Percentiles rank a stretch among this genome's conserved stretches.
Conservation (phyloP, 768 basidiomycete species). For the Gelatoporia subvermispora region DNA sequence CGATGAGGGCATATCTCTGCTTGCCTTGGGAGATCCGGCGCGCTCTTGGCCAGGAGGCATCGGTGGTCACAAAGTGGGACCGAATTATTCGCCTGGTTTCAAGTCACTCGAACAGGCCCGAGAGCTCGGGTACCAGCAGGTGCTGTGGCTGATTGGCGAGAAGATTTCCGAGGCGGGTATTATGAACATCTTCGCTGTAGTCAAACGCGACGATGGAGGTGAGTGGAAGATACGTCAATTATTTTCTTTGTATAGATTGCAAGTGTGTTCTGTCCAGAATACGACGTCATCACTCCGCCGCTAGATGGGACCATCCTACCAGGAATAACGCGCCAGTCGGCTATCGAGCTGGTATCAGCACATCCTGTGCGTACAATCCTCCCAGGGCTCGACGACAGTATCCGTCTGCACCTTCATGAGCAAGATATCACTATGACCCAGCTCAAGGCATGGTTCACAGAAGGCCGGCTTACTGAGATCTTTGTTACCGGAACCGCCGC, state of each 20-base stretch:
- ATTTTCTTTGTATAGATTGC: not conserved
- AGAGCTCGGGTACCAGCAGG: slow-evolving; percentile 47
- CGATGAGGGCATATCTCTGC: slow-evolving; percentile 41
- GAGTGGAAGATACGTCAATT: too few species aligned
- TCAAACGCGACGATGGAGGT: slow-evolving; percentile 41
- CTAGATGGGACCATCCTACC: slow-evolving; percentile 90
- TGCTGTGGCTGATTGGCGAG: slow-evolving; percentile 49
- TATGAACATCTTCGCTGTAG: slow-evolving; percentile 54
- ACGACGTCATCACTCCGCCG: slow-evolving; percentile 85
- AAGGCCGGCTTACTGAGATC: slow-evolving; percentile 69
- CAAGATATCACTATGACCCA: slow-evolving; percentile 42
- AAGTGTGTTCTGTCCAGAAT: slow-evolving; percentile 31
- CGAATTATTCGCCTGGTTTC: slow-evolving; percentile 35
- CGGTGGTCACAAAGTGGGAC: slow-evolving; percentile 48
- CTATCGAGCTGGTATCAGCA: slow-evolving; percentile 63
- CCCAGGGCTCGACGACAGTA: slow-evolving; percentile 39
- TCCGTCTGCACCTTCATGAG: slow-evolving; percentile 37
- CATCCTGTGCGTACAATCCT: slow-evolving; percentile 38
- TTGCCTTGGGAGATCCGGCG: slow-evolving; percentile 42
- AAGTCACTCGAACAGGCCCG: slow-evolving; percentile 46
- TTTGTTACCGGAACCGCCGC: slow-evolving; percentile 86
- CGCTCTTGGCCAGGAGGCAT: slow-evolving; percentile 55
- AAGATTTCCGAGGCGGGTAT: slow-evolving; percentile 38
- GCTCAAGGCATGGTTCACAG: slow-evolving; percentile 36
- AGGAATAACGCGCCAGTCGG: slow-evolving; percentile 86